Percentiles rank a stretch among this genome's conserved stretches.
Evolutionary conservation across 176 grass and related monocot species (phyloP).

Genomic region (Melocanna baccifera): DNA sequence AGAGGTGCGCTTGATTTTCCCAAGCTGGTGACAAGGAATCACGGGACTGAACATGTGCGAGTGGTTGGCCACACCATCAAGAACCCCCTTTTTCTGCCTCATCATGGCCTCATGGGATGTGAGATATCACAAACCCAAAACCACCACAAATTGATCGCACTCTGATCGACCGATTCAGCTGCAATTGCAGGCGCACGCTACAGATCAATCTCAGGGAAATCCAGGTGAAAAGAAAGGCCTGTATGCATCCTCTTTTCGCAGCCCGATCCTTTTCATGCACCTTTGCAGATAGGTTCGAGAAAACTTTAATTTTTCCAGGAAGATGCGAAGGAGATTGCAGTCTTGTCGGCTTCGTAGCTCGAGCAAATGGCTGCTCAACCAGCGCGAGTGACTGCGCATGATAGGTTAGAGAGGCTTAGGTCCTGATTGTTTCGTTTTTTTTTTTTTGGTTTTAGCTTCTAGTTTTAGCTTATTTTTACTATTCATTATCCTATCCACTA

Average conservation of each 20-base stretch:
- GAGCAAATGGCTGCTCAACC: not conserved
- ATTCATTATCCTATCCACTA: too few species aligned
- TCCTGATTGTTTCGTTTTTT: too few species aligned
- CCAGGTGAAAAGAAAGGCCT: constrained; percentile 8
- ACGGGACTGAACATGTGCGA: not conserved
- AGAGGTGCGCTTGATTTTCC: not conserved
- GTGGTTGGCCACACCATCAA: not conserved
- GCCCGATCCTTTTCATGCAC: not conserved
- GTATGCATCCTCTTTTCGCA: not conserved
- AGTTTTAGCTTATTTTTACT: too few species aligned
- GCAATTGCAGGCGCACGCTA: not conserved
- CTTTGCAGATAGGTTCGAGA: constrained; percentile 13
- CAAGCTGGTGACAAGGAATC: not conserved
- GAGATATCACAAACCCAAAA: not conserved
- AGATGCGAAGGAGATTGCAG: not conserved
- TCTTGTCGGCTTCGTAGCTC: not conserved
- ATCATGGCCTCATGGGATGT: not conserved
- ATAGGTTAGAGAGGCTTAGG: not conserved
- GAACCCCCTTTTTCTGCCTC: not conserved
- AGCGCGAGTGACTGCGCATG: not conserved
- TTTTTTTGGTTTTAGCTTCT: too few species aligned
- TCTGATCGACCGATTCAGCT: not conserved
- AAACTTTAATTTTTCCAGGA: not conserved
- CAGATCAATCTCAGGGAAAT: not conserved
- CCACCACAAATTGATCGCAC: not conserved